Conservation (phyloP, 192 early-diverging fungal genomes). For the Coemansia reversa region DNA sequence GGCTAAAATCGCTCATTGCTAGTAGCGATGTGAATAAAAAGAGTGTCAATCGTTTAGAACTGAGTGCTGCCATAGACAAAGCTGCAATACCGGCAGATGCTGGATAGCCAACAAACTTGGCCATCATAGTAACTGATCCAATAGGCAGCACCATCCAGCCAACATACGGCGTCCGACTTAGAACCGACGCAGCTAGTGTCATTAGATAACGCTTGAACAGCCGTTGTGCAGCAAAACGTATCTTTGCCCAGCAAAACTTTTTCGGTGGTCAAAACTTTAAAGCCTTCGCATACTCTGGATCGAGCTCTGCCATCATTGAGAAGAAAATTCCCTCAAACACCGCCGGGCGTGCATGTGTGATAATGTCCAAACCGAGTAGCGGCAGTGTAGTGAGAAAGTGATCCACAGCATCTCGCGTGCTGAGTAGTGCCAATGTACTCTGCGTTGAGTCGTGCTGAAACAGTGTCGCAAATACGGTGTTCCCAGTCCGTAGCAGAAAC, state of each 20-base stretch:
- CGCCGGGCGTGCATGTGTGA: slow-evolving; percentile 27
- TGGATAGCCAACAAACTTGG: slow-evolving; percentile 47
- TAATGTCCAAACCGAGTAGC: slow-evolving; percentile 40
- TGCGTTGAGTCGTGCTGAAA: slow-evolving; percentile 33
- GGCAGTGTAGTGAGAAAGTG: slow-evolving; percentile 44
- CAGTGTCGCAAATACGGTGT: slow-evolving; percentile 19
- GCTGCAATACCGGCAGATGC: slow-evolving; percentile 21
- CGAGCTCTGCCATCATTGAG: slow-evolving; percentile 37
- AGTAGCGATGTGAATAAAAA: slow-evolving; percentile 52
- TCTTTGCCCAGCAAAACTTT: slow-evolving; percentile 40
- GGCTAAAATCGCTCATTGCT: slow-evolving; percentile 48
- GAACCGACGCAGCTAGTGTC: slow-evolving; percentile 34
- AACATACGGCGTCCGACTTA: slow-evolving; percentile 29
- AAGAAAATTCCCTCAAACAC: slow-evolving; percentile 44
- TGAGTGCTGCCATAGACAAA: slow-evolving; percentile 26
- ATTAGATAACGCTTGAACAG: slow-evolving; percentile 40
- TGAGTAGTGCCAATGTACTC: slow-evolving; percentile 38
- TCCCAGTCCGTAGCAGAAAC: slow-evolving; percentile 26
- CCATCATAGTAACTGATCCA: slow-evolving; percentile 40
- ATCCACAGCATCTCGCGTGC: slow-evolving; percentile 31
- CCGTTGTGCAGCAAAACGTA: slow-evolving; percentile 35
- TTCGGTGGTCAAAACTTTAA: slow-evolving; percentile 33
- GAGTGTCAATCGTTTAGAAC: slow-evolving; percentile 23
- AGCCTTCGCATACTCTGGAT: slow-evolving; percentile 35
- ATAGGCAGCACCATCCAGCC: slow-evolving; percentile 47